phyloP scores from a whole-genome alignment of 2,329 filamentous ascomycete species.

The Diaporthe helianthi region DNA sequence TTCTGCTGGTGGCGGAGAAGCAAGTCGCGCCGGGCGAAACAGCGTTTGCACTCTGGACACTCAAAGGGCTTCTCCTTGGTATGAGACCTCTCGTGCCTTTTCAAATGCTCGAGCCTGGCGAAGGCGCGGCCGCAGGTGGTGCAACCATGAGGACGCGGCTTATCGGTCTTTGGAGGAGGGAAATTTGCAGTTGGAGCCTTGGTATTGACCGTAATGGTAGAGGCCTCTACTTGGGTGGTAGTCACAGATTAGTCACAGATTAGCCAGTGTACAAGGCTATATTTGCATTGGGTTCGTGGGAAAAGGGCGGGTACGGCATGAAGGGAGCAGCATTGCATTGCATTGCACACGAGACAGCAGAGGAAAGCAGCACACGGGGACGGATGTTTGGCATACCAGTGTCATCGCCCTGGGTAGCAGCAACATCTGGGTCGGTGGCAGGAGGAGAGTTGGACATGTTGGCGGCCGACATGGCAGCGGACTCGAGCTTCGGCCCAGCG shows the following conservation, averaged over 20 bases:
- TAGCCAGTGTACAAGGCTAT: slow-evolving; percentile 6
- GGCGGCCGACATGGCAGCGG: slow-evolving; percentile 21
- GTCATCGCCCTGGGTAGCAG: slow-evolving; percentile 32
- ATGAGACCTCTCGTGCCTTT: slow-evolving; percentile 96
- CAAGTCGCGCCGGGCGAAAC: slow-evolving; percentile 92
- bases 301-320: background rate
- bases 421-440: slow-evolving; percentile 27
- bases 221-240: slow-evolving; percentile 44
- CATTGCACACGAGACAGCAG: background rate
- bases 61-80: slow-evolving; percentile 99
- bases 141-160: slow-evolving; percentile 94
- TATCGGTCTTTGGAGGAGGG: slow-evolving; percentile 93
- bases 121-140: slow-evolving; percentile 91
- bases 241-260: slow-evolving; percentile 21
- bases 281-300: background rate
- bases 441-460: slow-evolving; percentile 31
- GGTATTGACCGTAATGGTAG: slow-evolving; percentile 61
- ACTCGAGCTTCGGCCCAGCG: slow-evolving; percentile 33
- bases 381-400: slow-evolving; percentile 34
- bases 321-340: background rate
- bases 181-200: slow-evolving; percentile 54
- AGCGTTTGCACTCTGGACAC: slow-evolving; percentile 91
- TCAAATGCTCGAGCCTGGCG: slow-evolving; percentile 92
- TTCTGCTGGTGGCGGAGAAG: slow-evolving; percentile 97
- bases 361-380: background rate